Evolutionary conservation across 768 basidiomycete species (phyloP).

Genomic region (Cystofilobasidium macerans): DNA sequence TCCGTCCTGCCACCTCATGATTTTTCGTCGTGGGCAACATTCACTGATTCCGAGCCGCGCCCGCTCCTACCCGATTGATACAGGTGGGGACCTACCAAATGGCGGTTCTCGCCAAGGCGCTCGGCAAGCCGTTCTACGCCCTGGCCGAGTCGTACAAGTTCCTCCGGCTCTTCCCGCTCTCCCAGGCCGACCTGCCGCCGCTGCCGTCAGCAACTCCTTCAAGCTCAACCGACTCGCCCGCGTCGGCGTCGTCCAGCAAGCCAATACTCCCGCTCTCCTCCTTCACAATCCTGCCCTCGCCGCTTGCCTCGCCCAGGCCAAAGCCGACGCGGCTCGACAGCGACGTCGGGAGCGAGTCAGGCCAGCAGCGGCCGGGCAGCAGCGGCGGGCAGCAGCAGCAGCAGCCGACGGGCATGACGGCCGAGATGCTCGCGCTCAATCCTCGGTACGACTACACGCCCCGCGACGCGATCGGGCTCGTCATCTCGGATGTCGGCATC

Average conservation of each 20-base stretch:
- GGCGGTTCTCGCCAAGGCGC: constrained; percentile 86
- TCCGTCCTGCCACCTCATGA: neutral
- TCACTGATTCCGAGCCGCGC: too few relatives aligned
- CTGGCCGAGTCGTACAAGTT: constrained; percentile 84
- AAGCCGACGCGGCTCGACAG: neutral
- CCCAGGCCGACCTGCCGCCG: constrained; percentile 38
- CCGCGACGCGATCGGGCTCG: constrained; percentile 83
- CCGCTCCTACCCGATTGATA: neutral
- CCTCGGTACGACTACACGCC: constrained; percentile 92
- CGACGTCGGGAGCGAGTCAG: neutral
- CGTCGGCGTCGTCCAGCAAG: constrained; percentile 8
- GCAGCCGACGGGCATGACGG: constrained; percentile 50
- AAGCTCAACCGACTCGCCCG: constrained; percentile 5
- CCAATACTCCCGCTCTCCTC: constrained; percentile 25
- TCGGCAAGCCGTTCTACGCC: constrained; percentile 92
- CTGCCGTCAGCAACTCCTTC: constrained; percentile 14
- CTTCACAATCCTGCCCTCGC: constrained; percentile 24
- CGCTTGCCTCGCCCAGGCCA: constrained; percentile 20
- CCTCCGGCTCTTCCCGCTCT: constrained; percentile 74
- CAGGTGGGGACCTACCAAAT: constrained; percentile 86
- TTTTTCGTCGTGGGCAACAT: neutral
- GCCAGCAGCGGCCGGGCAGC: too few relatives aligned
- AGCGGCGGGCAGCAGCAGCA: neutral
- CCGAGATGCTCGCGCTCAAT: constrained; percentile 68
- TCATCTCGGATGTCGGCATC: constrained; percentile 88